Percentiles rank a stretch among this genome's conserved stretches.
phyloP scores from a whole-genome alignment of 1,284 basidiomycete species.

The Ceratobasidium sp. region DNA sequence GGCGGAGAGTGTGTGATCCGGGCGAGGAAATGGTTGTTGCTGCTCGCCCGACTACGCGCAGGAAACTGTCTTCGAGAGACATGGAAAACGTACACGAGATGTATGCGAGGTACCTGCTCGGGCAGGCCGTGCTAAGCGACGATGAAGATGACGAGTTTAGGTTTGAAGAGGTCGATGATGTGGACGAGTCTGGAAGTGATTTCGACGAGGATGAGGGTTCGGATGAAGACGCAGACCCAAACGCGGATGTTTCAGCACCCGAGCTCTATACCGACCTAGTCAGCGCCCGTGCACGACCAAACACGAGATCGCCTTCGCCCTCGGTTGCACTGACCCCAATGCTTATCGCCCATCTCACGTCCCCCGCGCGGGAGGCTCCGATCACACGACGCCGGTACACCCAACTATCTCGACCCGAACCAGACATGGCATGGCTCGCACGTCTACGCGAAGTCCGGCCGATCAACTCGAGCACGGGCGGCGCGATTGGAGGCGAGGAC shows the following conservation, averaged over 20 bases:
- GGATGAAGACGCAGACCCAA: constrained; percentile 47
- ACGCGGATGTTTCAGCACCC: constrained; percentile 48
- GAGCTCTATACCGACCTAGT: constrained; percentile 58
- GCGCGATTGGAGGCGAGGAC: constrained; percentile 40
- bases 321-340: constrained; percentile 50
- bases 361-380: constrained; percentile 52
- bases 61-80: neutral
- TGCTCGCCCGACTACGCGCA: neutral
- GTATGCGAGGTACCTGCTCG: constrained; percentile 67
- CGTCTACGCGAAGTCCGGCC: neutral
- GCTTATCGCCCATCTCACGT: constrained; percentile 60
- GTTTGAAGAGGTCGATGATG: constrained; percentile 42
- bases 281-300: constrained; percentile 42
- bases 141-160: constrained; percentile 64
- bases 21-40: neutral
- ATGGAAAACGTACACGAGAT: constrained; percentile 49
- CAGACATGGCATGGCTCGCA: neutral
- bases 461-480: constrained; percentile 43
- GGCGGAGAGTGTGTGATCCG: neutral
- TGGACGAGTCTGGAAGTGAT: constrained; percentile 23
- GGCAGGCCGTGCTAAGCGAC: constrained; percentile 64
- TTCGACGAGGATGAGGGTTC: constrained; percentile 35
- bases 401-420: constrained; percentile 45
- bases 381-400: constrained; percentile 59
- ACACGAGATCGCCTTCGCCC: constrained; percentile 11